Evolutionary conservation across 2,329 filamentous ascomycete species (phyloP).

Genomic region (Colletotrichum sp.): DNA sequence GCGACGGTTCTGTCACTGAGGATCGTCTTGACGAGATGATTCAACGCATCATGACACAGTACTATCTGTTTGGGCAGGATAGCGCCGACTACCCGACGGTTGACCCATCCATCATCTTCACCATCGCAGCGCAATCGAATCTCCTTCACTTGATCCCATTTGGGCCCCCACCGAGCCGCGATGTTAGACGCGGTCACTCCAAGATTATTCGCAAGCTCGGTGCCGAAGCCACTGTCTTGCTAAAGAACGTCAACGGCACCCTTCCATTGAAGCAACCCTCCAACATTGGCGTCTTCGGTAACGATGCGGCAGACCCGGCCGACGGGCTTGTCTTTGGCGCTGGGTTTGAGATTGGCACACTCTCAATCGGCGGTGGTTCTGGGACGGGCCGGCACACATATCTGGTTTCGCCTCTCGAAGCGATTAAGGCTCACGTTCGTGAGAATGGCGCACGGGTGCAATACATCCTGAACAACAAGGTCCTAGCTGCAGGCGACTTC

Average conservation of each 20-base stretch:
- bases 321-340: constrained; percentile 29
- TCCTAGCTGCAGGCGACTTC: constrained; percentile 54
- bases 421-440: constrained; percentile 64
- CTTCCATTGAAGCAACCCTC: constrained; percentile 61
- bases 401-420: constrained; percentile 68
- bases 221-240: constrained; percentile 65
- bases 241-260: constrained; percentile 66
- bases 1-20: constrained; percentile 60
- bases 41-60: constrained; percentile 66
- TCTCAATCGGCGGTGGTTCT: constrained; percentile 73
- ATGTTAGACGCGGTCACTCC: constrained; percentile 63
- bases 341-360: constrained; percentile 64
- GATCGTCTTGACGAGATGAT: constrained; percentile 72
- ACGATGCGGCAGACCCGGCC: constrained; percentile 59
- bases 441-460: constrained; percentile 58
- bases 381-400: constrained; percentile 68
- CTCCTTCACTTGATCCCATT: not conserved
- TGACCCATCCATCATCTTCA: constrained; percentile 8
- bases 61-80: constrained; percentile 63
- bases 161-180: constrained; percentile 53
- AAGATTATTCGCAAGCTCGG: constrained; percentile 62
- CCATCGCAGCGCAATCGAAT: constrained; percentile 10
- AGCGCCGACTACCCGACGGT: constrained; percentile 46
- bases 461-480: constrained; percentile 46
- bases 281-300: constrained; percentile 68